Percentiles rank a stretch among this genome's conserved stretches.
Conservation (phyloP, 2,329 filamentous ascomycete genomes). For the Corynespora cassiicola region DNA sequence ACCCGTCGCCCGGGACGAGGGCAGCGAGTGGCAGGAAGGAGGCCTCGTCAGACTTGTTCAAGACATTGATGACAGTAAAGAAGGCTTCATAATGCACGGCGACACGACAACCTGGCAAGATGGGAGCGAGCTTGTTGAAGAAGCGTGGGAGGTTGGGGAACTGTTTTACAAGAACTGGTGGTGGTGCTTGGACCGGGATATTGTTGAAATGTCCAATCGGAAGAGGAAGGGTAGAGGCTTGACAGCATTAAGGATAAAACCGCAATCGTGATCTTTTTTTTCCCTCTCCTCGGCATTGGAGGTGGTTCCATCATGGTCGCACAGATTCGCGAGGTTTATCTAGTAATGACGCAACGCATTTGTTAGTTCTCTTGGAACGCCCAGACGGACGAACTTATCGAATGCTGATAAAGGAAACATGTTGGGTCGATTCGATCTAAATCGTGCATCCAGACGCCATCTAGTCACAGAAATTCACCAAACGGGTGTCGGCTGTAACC, state of each 20-base stretch:
- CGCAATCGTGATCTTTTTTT: no score
- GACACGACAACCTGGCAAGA: slow-evolving; percentile 53
- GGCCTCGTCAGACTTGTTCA: slow-evolving; percentile 61
- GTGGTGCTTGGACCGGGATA: slow-evolving; percentile 63
- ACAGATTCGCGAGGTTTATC: no score
- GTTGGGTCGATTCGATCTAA: no score
- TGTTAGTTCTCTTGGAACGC: no score
- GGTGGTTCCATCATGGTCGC: no score
- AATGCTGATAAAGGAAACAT: no score
- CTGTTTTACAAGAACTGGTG: slow-evolving; percentile 66
- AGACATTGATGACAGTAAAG: slow-evolving; percentile 62
- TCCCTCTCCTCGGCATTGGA: no score
- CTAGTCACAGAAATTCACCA: no score
- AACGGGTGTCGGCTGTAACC: no score
- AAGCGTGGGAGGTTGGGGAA: slow-evolving; percentile 65
- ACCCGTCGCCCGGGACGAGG: slow-evolving; percentile 46
- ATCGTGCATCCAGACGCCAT: no score
- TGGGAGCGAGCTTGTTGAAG: slow-evolving; percentile 56
- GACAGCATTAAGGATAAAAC: slow-evolving; percentile 17
- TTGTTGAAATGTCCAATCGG: slow-evolving; percentile 62
- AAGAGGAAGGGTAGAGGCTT: slow-evolving; percentile 57
- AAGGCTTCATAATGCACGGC: slow-evolving; percentile 51
- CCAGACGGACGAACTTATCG: no score
- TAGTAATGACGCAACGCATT: no score
- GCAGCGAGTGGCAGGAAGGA: slow-evolving; percentile 43